These are phyloP conservation scores for Pestalotiopsis sp. DNA, from an alignment of 2,329 filamentous ascomycete genomes.

Conservation along the genomic window DNA sequence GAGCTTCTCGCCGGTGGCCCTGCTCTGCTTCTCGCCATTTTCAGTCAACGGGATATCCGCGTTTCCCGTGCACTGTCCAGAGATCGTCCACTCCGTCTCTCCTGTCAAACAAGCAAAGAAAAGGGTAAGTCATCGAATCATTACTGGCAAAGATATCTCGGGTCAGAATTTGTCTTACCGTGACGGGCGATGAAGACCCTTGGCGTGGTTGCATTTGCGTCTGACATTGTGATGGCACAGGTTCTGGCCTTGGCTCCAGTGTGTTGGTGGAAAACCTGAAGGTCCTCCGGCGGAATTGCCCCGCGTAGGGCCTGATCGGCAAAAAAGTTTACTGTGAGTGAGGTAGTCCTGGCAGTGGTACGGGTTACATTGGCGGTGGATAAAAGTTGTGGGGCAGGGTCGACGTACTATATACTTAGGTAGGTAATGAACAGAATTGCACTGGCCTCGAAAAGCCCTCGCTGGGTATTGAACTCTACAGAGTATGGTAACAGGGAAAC, in stretches of 20 bases:
- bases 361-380: no score
- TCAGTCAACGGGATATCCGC: constrained; percentile 42
- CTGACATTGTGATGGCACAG: constrained; percentile 29
- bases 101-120: constrained; percentile 25
- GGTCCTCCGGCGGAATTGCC: neutral
- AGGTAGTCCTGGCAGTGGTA: no score
- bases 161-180: constrained; percentile 25
- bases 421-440: no score
- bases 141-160: neutral
- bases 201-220: constrained; percentile 37
- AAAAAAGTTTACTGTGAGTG: no score
- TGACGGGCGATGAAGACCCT: constrained; percentile 42
- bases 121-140: neutral
- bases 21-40: constrained; percentile 44
- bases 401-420: no score
- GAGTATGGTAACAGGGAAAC: no score
- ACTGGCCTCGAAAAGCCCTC: no score
- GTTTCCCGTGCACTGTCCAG: constrained; percentile 46
- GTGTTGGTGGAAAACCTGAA: neutral
- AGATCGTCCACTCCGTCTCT: constrained; percentile 50
- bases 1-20: constrained; percentile 39
- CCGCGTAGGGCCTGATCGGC: neutral
- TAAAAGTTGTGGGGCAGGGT: no score
- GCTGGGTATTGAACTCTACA: no score
- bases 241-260: neutral